A percentile compares a stretch with the other conserved stretches of the same genome.
phyloP scores from a whole-genome alignment of 495 filamentous ascomycete genomes.

The Hypoxylon rickii region DNA sequence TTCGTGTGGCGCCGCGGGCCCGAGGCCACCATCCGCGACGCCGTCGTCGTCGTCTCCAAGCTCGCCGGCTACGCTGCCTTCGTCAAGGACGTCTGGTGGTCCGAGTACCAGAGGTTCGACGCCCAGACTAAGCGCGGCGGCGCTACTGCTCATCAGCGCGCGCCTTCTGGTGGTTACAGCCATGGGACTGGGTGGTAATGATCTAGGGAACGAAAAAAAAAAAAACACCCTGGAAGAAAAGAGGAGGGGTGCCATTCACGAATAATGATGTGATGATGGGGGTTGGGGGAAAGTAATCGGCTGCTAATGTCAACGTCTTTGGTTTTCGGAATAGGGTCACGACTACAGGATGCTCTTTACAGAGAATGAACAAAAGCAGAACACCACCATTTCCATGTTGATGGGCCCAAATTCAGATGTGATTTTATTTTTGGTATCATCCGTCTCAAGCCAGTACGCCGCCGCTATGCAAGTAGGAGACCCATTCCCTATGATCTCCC shows the following conservation, averaged over 20 bases:
- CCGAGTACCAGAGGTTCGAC: constrained; percentile 56
- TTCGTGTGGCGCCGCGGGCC: constrained; percentile 67
- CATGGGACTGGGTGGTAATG: constrained; percentile 37
- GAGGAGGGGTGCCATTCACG: too few species aligned
- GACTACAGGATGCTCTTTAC: constrained; percentile 8
- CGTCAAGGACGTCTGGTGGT: constrained; percentile 59
- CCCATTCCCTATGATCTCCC: too few species aligned
- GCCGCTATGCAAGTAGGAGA: constrained; percentile 40
- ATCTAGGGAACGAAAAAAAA: not conserved
- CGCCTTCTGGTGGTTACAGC: constrained; percentile 29
- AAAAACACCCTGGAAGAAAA: too few species aligned
- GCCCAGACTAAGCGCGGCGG: constrained; percentile 40
- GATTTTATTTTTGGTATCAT: constrained; percentile 25
- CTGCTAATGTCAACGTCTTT: constrained; percentile 7
- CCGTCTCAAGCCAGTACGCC: constrained; percentile 28
- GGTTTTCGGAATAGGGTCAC: constrained; percentile 17
- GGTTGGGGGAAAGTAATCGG: not conserved
- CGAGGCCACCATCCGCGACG: constrained; percentile 63
- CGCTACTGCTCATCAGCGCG: constrained; percentile 23
- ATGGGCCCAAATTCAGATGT: constrained; percentile 5
- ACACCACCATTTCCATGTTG: too few species aligned
- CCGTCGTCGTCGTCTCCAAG: constrained; percentile 40
- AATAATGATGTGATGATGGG: too few species aligned
- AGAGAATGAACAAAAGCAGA: constrained; percentile 21
- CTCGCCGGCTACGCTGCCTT: constrained; percentile 55